A percentile compares a stretch with the other conserved stretches of the same genome.
Evolutionary conservation across 163 green algal genomes (phyloP).

Genomic region (Chlamydomonas reinhardtii): DNA sequence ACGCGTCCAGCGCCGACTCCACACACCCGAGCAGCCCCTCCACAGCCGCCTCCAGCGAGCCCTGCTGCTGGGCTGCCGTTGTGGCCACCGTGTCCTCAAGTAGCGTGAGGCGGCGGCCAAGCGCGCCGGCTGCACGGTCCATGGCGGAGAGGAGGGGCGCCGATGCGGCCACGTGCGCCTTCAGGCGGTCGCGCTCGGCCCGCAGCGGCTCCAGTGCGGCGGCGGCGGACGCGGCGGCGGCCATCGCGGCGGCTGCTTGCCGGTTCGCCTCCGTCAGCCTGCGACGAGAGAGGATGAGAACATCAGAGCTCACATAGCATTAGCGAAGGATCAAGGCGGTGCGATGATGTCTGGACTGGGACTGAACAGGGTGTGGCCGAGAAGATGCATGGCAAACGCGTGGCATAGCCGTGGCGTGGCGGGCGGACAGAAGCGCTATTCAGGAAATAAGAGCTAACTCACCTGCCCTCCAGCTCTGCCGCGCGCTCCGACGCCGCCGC

Average conservation of each 20-base stretch:
- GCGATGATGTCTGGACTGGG: too few species aligned
- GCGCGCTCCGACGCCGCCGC: constrained; percentile 1
- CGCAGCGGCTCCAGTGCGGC: not conserved
- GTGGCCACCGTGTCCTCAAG: constrained; percentile 2
- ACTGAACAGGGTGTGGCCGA: too few species aligned
- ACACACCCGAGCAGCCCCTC: constrained; percentile 6
- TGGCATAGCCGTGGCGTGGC: too few species aligned
- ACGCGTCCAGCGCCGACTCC: constrained; percentile 20
- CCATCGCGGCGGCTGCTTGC: not conserved
- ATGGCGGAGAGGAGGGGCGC: constrained; percentile 21
- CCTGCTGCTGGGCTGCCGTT: not conserved
- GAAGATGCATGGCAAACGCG: too few species aligned
- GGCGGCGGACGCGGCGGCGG: constrained; percentile 4
- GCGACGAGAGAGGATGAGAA: not conserved
- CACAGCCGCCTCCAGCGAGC: constrained; percentile 19
- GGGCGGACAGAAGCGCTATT: too few species aligned
- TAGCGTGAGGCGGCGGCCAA: constrained; percentile 1
- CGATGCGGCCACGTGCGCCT: not conserved
- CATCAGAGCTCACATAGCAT: too few species aligned
- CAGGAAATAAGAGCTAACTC: too few species aligned
- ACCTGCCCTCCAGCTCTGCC: constrained; percentile 30
- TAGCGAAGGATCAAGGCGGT: too few species aligned
- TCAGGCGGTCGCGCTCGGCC: constrained; percentile 23
- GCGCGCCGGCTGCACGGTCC: not conserved
- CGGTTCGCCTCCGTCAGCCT: constrained; percentile 15